These are phyloP conservation scores for Pestalotiopsis fici DNA, from an alignment of 2,329 filamentous ascomycete species.

Conservation along the genomic window DNA sequence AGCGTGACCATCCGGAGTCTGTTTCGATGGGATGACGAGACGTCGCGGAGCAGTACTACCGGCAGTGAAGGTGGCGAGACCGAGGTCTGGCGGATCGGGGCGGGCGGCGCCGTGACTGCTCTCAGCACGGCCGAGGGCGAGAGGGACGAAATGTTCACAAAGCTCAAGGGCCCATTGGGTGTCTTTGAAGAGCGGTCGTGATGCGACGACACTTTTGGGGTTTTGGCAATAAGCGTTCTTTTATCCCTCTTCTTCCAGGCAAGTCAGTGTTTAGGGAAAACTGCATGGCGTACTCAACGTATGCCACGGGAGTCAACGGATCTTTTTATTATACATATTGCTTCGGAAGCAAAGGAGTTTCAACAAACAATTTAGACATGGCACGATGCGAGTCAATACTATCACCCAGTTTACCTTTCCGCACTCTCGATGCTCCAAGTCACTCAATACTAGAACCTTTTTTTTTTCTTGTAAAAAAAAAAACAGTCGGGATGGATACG, in stretches of 20 bases:
- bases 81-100: conserved; percentile 81
- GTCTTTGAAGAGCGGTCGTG: conserved; percentile 41
- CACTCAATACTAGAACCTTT: too few relatives aligned
- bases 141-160: conserved; percentile 87
- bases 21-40: conserved; percentile 70
- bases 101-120: conserved; percentile 86
- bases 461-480: too few relatives aligned
- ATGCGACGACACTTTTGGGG: background rate
- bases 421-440: background rate
- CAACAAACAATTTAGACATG: conserved; percentile 1
- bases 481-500: too few relatives aligned
- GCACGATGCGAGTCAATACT: background rate
- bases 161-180: conserved; percentile 61
- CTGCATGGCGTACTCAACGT: conserved; percentile 16
- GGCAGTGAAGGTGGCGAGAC: conserved; percentile 22
- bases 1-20: conserved; percentile 87
- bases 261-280: background rate
- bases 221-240: background rate
- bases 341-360: background rate
- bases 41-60: conserved; percentile 21
- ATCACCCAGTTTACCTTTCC: background rate
- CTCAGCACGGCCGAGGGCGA: conserved; percentile 80
- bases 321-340: background rate
- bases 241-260: background rate
- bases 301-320: conserved; percentile 2